phyloP scores from a whole-genome alignment of 1,284 basidiomycete genomes.

The Boletus semigastroideus region DNA sequence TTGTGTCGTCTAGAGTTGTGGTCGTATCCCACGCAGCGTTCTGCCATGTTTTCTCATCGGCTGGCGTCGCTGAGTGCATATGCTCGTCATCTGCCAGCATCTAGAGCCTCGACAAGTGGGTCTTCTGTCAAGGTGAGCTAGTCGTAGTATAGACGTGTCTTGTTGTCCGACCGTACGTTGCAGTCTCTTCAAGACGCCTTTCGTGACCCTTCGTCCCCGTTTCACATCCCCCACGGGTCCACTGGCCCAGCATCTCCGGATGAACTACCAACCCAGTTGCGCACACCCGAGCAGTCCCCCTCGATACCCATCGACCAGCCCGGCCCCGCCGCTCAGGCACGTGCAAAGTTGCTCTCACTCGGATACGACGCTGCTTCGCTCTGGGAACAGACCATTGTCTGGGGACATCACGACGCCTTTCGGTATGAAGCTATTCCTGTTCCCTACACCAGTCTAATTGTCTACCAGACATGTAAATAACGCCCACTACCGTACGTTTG shows the following conservation, averaged over 20 bases:
- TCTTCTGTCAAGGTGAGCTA: constrained; percentile 29
- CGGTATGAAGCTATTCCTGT: constrained; percentile 50
- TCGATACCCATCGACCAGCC: not conserved
- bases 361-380: constrained; percentile 63
- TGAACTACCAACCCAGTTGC: constrained; percentile 19
- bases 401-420: constrained; percentile 77
- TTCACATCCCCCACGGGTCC: constrained; percentile 58
- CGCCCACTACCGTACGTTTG: constrained; percentile 57
- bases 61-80: not conserved
- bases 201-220: constrained; percentile 64
- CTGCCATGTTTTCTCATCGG: not conserved
- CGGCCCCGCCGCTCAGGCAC: constrained; percentile 39
- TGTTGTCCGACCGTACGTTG: not conserved
- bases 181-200: constrained; percentile 60
- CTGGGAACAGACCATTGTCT: constrained; percentile 69
- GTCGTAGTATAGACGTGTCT: not conserved
- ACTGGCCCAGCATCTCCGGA: constrained; percentile 61
- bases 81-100: constrained; percentile 12
- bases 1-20: no score
- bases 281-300: not conserved
- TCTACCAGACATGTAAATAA: constrained; percentile 71
- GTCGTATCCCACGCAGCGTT: not conserved
- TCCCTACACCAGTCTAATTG: not conserved
- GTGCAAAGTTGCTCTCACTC: constrained; percentile 41
- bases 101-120: constrained; percentile 20